phyloP scores from a whole-genome alignment of 768 basidiomycete genomes.

The Scleroderma citrinum region DNA sequence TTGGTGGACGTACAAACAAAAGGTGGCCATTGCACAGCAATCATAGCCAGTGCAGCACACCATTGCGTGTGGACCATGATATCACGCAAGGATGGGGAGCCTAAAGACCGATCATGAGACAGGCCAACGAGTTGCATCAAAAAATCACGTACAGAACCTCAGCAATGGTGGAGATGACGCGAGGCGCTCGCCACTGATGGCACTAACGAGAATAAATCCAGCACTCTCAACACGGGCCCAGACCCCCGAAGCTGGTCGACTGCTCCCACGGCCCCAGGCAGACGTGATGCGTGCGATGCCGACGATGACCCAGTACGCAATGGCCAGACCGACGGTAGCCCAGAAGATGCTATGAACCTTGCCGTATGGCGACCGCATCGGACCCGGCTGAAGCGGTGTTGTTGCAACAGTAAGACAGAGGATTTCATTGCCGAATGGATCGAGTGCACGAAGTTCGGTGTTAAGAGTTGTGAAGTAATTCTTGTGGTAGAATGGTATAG shows the following conservation, averaged over 20 bases:
- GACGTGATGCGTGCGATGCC: conserved; percentile 76
- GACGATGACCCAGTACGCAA: conserved; percentile 78
- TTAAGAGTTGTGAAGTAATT: conserved; percentile 78
- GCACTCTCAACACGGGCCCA: conserved; percentile 75
- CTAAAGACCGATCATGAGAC: conserved; percentile 33
- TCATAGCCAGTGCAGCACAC: conserved; percentile 84
- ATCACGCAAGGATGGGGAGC: conserved; percentile 89
- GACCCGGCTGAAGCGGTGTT: conserved; percentile 66
- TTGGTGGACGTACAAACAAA: conserved; percentile 67
- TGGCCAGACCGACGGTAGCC: conserved; percentile 64
- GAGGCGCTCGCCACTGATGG: conserved; percentile 86
- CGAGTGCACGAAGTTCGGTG: conserved; percentile 84
- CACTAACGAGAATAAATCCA: conserved; percentile 87
- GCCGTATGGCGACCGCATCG: conserved; percentile 55
- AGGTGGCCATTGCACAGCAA: conserved; percentile 91
- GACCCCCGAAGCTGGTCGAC: conserved; percentile 50
- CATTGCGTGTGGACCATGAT: conserved; percentile 92
- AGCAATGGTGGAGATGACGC: conserved; percentile 81
- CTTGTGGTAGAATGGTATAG: conserved; percentile 56
- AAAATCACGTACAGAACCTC: conserved; percentile 67
- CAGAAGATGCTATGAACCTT: conserved; percentile 64
- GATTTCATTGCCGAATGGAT: conserved; percentile 76
- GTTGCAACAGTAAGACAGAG: conserved; percentile 75
- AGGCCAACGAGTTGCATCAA: conserved; percentile 9
- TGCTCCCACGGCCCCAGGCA: conserved; percentile 73